Base-by-base conservation (phyloP, 108 stramenopile species). In the Cylindrotheca fusiformis region DNA sequence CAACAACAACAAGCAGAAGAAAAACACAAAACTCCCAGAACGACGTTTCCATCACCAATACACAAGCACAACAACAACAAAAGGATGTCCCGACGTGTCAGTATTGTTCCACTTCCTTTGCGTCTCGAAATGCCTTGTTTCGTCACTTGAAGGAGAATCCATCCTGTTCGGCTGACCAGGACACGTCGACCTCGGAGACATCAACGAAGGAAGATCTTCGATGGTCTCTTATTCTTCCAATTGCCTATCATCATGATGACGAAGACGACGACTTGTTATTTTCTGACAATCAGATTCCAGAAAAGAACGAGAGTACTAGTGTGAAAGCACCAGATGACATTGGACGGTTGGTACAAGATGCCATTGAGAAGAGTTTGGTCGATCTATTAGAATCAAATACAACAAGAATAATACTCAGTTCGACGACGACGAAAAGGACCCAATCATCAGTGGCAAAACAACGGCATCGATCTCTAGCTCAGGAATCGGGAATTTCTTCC, bases 91-190 rank as follows among this genome's bases (percentile, higher is more conserved):
- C n/a, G n/a, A n/a, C n/a, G n/a, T 82, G 80, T 47, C 55, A 76
- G 58, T 67, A 60, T 22, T 88, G 87, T 71, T 26, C 57, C 30
- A 32, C 26, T 41, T 45, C 49, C 24, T 88, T 84, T 50, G 45
- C 44, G 12, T 79, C 80, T 44, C 73, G 84, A 31, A 88, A 88
- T 61, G 84, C 74, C 18, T 55, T 88, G 8, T 88, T 88, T 83
- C 74, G 79, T 19, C 87, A 88, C 58, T 66, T 85, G 12, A 76
- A 82, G 10, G 23, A 32, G 17, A 50, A 64, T 24, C 5, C 25
- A 25, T 6, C 24, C 20, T 19, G 24, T 26, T 33, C 59, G 6
- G 48, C 26, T 18, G 17, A 45, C 10, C 30, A 22, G 5, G 32
- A n/a, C 23, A 1, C 26, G 27, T 59, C 22, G 21, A 20, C 51